Percentiles rank a stretch among this genome's conserved stretches.
These are phyloP conservation scores for Wickerhamiella cacticola DNA, from an alignment of 805 yeast genomes.

Conservation along the genomic window DNA sequence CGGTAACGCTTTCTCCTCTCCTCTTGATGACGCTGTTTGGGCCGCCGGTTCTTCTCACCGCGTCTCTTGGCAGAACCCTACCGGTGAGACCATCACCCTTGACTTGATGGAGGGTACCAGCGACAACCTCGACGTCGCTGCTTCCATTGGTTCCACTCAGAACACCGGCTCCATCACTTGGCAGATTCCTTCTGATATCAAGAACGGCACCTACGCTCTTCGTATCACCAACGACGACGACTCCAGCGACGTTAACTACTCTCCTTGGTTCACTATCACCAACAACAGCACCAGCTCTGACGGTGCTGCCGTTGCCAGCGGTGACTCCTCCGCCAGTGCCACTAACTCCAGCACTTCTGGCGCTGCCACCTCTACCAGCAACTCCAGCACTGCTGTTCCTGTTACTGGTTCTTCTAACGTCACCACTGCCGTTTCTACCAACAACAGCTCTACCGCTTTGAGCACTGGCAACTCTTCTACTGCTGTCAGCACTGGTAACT, in stretches of 20 bases:
- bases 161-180: slow-evolving; percentile 31
- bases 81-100: slow-evolving; percentile 27
- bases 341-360: slow-evolving; percentile 13
- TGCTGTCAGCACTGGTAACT: not conserved
- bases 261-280: slow-evolving; percentile 25
- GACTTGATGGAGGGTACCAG: slow-evolving; percentile 28
- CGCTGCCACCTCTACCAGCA: slow-evolving; percentile 10
- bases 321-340: slow-evolving; percentile 16
- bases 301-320: slow-evolving; percentile 12
- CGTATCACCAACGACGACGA: slow-evolving; percentile 26
- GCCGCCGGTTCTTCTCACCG: slow-evolving; percentile 25
- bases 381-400: slow-evolving; percentile 5
- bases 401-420: slow-evolving; percentile 15
- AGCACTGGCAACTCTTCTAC: not conserved
- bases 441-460: not conserved
- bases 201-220: slow-evolving; percentile 29
- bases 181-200: slow-evolving; percentile 27
- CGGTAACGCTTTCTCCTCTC: slow-evolving; percentile 27
- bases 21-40: slow-evolving; percentile 23
- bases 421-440: not conserved
- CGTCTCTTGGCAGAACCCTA: slow-evolving; percentile 27
- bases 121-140: slow-evolving; percentile 25
- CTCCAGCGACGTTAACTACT: slow-evolving; percentile 28
- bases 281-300: slow-evolving; percentile 20
- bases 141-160: slow-evolving; percentile 27